Base-by-base conservation (phyloP, 1,284 basidiomycete genomes). In the Sporisorium exsertum region DNA sequence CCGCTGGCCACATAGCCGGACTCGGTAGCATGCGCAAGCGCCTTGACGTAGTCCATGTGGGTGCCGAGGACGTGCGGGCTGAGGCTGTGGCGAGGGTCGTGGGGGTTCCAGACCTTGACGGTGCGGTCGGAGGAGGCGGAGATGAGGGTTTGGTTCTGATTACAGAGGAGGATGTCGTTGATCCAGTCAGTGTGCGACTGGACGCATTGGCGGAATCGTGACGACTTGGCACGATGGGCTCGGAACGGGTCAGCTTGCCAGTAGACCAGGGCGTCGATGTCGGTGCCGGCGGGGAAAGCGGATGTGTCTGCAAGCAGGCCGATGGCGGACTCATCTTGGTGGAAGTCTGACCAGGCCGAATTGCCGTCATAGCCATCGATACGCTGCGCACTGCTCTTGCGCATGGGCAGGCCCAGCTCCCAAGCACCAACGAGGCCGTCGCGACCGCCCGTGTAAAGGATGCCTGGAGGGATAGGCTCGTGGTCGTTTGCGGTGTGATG, bases 121-220 rank as follows among this genome's bases (percentile, higher is more conserved):
- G 94, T 94, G 10, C 95, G 94, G 85, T 99, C 96, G 3, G 95
- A 97, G 0, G 96, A 98, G 0, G 93, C 96, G 50, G 96, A 95
- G 49, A 97, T 89, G 56, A 97, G 93, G 3, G 94, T 97, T 85
- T 96, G 94, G 79, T 97, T 95, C 73, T 91, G 88, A 83, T 97
- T 96, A 87, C 93, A 95, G 15, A 99, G 89, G 8, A 95, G 84
- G 65, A 99, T 91, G 81, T 98, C 96, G 86, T 97, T 98, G 51
- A 98, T 91, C 97, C 96, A 99, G 87, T 98, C 95, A 0, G 92
- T 91, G 66, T 85, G 84, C 10, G 75, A 77, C 43, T 84, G 80
- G 15, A 86, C 71, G 24, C 76, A 82, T 45, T 84, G 81, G 13
- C 75, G 66, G 58, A 80, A 79, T 7, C 47, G 60, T 2, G 73